These are phyloP conservation scores for Phytophthora agathidicida DNA, from an alignment of 352 stramenopile genomes.

Conservation along the genomic window DNA sequence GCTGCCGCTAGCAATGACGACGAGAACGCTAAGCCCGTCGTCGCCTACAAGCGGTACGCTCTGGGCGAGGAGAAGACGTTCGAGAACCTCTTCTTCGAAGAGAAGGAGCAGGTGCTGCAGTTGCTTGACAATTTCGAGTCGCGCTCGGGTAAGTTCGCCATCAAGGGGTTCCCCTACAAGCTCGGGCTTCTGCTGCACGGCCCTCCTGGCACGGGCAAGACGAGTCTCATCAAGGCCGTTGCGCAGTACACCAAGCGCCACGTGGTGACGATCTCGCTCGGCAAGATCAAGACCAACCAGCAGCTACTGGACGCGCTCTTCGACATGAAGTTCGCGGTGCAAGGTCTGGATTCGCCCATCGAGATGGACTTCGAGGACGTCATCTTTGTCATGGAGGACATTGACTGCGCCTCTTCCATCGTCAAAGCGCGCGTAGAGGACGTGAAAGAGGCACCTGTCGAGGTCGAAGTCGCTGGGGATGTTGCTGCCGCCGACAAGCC, in stretches of 20 bases:
- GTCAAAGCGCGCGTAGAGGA: conserved; percentile 57
- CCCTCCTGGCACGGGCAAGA: conserved; percentile 91
- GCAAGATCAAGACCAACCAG: conserved; percentile 84
- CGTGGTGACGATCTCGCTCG: conserved; percentile 78
- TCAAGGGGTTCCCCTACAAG: conserved; percentile 91
- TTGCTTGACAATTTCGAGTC: conserved; percentile 79
- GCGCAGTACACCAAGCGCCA: conserved; percentile 79
- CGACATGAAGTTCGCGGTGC: conserved; percentile 69
- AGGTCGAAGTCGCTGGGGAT: background rate
- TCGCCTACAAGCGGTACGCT: conserved; percentile 74
- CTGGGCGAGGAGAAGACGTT: conserved; percentile 90
- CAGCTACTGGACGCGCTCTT: conserved; percentile 86
- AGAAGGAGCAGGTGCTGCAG: conserved; percentile 75
- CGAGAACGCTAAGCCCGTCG: conserved; percentile 8
- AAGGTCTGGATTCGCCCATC: conserved; percentile 66
- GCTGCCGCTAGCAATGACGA: conserved; percentile 5
- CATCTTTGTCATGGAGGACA: conserved; percentile 93
- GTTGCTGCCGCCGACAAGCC: conserved; percentile 2
- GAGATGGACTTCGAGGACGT: conserved; percentile 82
- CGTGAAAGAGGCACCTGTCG: conserved; percentile 48
- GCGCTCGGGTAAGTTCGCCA: conserved; percentile 81
- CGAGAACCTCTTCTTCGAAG: conserved; percentile 87
- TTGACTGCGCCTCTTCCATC: conserved; percentile 85
- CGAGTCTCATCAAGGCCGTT: conserved; percentile 89
- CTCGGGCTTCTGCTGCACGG: conserved; percentile 88